Conservation (phyloP, 371 early-diverging fungal species). For the Lichtheimia hyalospora region DNA sequence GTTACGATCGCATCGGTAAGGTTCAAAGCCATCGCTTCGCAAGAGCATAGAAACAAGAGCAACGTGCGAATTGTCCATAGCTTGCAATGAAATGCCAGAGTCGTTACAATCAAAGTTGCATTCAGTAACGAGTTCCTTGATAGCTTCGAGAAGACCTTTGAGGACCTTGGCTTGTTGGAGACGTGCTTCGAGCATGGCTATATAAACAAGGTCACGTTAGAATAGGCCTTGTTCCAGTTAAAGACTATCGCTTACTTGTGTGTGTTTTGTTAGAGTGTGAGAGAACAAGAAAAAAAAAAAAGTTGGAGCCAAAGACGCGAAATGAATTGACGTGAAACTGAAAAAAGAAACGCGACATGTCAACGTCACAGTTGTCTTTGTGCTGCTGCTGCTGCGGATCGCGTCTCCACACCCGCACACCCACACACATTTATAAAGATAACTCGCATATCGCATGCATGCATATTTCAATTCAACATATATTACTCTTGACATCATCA, state of each 20-base stretch:
- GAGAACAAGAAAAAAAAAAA: neutral
- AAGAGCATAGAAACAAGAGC: conserved; percentile 92
- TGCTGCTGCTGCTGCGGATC: neutral
- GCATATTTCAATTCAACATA: no score
- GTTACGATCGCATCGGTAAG: conserved; percentile 95
- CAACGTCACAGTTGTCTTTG: neutral
- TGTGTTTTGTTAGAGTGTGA: no score
- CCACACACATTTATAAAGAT: no score
- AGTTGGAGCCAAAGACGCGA: neutral
- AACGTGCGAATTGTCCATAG: conserved; percentile 99
- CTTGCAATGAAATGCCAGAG: conserved; percentile 95
- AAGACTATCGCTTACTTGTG: neutral
- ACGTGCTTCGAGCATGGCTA: conserved; percentile 78
- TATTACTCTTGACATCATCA: no score
- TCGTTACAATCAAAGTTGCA: conserved; percentile 98
- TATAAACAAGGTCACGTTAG: no score
- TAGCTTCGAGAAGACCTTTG: conserved; percentile 94
- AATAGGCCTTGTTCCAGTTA: no score
- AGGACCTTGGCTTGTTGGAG: conserved; percentile 75
- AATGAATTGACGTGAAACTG: neutral
- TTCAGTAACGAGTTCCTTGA: conserved; percentile 96
- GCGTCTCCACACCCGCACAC: no score
- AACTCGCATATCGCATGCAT: no score
- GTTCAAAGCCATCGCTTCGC: conserved; percentile 89
- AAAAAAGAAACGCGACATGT: conserved; percentile 11